A percentile compares a stretch with the other conserved stretches of the same genome.
Evolutionary conservation across 495 filamentous ascomycete species (phyloP).

Genomic region (Penicillium ochrochloron): DNA sequence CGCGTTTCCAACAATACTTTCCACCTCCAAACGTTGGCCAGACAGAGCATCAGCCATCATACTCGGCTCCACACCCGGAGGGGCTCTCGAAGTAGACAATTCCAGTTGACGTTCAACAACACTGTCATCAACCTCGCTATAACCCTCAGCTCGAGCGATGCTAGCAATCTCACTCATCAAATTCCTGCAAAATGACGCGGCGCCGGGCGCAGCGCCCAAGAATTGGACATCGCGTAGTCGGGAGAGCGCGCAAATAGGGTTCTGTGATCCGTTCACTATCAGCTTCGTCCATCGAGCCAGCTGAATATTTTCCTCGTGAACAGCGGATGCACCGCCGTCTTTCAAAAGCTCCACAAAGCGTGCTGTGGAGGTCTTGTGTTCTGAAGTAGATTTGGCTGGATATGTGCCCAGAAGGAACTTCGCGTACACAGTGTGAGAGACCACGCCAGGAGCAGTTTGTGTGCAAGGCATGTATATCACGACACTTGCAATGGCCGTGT

Average conservation of each 20-base stretch:
- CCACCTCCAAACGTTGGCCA: background rate
- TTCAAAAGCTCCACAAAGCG: background rate
- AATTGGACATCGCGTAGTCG: slow-evolving; percentile 10
- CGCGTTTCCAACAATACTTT: slow-evolving; percentile 2
- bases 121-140: slow-evolving; percentile 5
- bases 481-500: background rate
- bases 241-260: slow-evolving; percentile 3
- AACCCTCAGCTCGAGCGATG: slow-evolving; percentile 1
- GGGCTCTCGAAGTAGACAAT: background rate
- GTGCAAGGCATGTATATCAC: slow-evolving; percentile 10
- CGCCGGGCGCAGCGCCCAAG: background rate
- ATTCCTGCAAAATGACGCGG: background rate
- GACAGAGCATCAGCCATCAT: slow-evolving; percentile 6
- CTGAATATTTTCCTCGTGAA: slow-evolving; percentile 3
- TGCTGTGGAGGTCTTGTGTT: background rate
- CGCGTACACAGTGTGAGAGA: slow-evolving; percentile 1
- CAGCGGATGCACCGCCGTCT: background rate
- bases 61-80: slow-evolving; percentile 4
- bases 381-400: background rate
- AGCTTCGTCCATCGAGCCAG: slow-evolving; percentile 6
- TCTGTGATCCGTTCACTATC: background rate
- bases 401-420: background rate
- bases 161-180: slow-evolving; percentile 7
- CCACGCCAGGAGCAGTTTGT: slow-evolving; percentile 2
- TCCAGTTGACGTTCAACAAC: slow-evolving; percentile 4